Evolutionary conservation across 805 yeast species (phyloP).

Genomic region (Teunomyces kruisii): DNA sequence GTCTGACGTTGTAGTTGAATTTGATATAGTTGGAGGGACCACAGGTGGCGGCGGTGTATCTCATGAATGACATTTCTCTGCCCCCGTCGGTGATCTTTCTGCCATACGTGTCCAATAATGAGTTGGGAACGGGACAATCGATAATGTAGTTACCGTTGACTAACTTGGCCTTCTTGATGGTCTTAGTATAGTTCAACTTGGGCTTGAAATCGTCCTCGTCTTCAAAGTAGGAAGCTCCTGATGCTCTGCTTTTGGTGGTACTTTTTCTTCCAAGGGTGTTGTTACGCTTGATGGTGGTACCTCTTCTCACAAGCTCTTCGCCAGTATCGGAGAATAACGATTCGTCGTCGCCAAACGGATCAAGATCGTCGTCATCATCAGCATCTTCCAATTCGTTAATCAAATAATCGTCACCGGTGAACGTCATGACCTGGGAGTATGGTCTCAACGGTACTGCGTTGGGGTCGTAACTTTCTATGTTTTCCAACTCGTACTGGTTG

Average conservation of each 20-base stretch:
- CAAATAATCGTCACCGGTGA: constrained; percentile 37
- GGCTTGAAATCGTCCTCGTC: constrained; percentile 43
- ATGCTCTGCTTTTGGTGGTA: constrained; percentile 6
- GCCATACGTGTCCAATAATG: constrained; percentile 37
- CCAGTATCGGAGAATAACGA: constrained; percentile 43
- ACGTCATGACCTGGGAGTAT: constrained; percentile 21
- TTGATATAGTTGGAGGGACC: constrained; percentile 71
- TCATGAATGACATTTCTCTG: constrained; percentile 77
- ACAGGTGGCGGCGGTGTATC: constrained; percentile 93
- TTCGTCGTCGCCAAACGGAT: constrained; percentile 47
- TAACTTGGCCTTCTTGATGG: constrained; percentile 49
- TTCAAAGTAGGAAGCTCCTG: constrained; percentile 9
- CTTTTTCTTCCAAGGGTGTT: constrained; percentile 16
- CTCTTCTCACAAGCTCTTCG: constrained; percentile 34
- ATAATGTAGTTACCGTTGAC: constrained; percentile 51
- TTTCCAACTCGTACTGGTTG: constrained; percentile 20
- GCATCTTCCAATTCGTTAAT: constrained; percentile 43
- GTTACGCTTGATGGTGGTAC: constrained; percentile 27
- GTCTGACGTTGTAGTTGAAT: constrained; percentile 77
- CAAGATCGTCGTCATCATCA: constrained; percentile 32
- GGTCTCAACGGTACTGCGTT: constrained; percentile 18
- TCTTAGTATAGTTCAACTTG: constrained; percentile 38
- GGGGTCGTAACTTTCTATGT: constrained; percentile 12
- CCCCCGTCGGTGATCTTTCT: constrained; percentile 34
- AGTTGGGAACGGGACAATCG: constrained; percentile 43